Base-by-base conservation (phyloP, 2,329 filamentous ascomycete species). In the Trichoderma asperellum region DNA sequence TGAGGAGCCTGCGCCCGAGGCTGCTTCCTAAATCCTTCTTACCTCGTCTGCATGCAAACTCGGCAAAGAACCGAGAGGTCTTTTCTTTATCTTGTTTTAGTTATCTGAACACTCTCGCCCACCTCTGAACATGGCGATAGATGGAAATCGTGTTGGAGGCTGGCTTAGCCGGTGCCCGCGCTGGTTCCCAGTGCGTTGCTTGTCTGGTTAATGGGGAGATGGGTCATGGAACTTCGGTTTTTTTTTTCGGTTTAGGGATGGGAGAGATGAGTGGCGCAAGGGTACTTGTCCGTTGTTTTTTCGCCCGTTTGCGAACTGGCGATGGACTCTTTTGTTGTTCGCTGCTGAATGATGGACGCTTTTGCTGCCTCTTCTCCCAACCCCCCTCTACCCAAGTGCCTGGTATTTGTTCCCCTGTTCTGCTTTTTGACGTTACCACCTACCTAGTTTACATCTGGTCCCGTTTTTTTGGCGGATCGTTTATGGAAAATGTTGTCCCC, bases 1-100 rank as follows among this genome's bases (percentile, higher is more conserved):
- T 63, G 81, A 81, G 73, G 81, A 82, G 78, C 75, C 81, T 71
- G 79, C 80, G 62, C 76, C 81, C 72, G 77, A 82, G 72, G 84
- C 86, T 72, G 79, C 86, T 74, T 88, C 86, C 74, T 88, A 88
- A 84, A 83, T 76, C 72, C 70, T 71, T 72, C 73, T 75, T 74
- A 79, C 81, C 52, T 52, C 63, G 79, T 79, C 77, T 78, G 35
- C 34, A 79, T 49, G 80, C 74, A 76, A 78, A 75, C 76, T 80
- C 76, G 78, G 78, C 75, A 73, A 73, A 76, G 75, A 76, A 75
- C 77, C 77, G 79, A 79, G 76, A 77, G 76, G 78, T 75, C 68
- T 73, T 75, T 71, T 69, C 73, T 74, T 71, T 73, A 73, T 74
- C 74, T 75, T 35, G 29, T 73, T 74, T 74, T 75, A 49, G 74